Conservation (phyloP, 2,329 filamentous ascomycete genomes). For the Talaromyces sp. region DNA sequence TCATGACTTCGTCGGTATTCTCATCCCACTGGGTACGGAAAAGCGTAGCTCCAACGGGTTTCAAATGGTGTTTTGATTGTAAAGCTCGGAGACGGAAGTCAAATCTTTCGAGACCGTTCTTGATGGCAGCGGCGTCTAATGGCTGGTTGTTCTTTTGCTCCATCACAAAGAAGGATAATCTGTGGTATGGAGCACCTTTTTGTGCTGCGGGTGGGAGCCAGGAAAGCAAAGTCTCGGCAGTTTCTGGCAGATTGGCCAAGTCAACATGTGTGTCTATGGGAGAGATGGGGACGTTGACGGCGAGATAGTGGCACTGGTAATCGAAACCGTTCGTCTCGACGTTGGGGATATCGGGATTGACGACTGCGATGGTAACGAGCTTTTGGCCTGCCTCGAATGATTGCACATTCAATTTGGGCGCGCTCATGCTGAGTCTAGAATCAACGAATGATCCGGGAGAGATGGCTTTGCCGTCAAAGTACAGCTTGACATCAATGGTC, state of each 20-base stretch:
- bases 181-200: conserved; percentile 88
- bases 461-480: conserved; percentile 68
- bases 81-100: conserved; percentile 74
- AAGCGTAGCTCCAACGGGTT: conserved; percentile 75
- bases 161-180: conserved; percentile 76
- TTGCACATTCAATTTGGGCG: conserved; percentile 77
- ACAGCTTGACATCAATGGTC: conserved; percentile 73
- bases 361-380: conserved; percentile 76
- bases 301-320: conserved; percentile 83
- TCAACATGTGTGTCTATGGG: conserved; percentile 61
- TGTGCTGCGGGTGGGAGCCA: conserved; percentile 86
- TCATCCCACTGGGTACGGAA: conserved; percentile 93
- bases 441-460: conserved; percentile 75
- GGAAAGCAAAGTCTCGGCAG: conserved; percentile 66
- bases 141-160: conserved; percentile 66
- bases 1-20: conserved; percentile 81
- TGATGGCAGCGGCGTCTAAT: conserved; percentile 59
- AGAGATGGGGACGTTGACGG: conserved; percentile 66
- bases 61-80: conserved; percentile 64
- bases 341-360: conserved; percentile 88
- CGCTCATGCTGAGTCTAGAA: conserved; percentile 67
- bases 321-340: conserved; percentile 70
- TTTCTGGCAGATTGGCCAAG: conserved; percentile 59
- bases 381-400: conserved; percentile 78
- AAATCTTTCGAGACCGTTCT: conserved; percentile 54